These are phyloP conservation scores for Plasmodium knowlesi DNA, from an alignment of 169 alveolate species.

Conservation along the genomic window DNA sequence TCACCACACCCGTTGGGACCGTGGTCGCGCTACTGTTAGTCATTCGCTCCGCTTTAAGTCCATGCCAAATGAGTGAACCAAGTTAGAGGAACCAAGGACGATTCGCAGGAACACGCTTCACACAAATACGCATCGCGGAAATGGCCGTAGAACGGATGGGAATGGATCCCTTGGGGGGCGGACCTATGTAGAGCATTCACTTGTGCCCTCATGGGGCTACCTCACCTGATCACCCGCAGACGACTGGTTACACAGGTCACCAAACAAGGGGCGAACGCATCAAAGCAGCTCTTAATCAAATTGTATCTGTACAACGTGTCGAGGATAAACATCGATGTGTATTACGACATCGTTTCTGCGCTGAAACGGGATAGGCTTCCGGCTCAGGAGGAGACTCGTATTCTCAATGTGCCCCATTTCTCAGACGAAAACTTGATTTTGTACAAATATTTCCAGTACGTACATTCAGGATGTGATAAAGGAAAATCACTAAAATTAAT, in stretches of 20 bases:
- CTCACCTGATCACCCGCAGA: background rate
- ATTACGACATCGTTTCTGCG: conserved; percentile 12
- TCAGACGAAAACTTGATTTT: conserved; percentile 13
- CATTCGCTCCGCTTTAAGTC: background rate
- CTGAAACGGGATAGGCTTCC: background rate
- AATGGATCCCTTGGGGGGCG: background rate
- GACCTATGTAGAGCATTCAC: background rate
- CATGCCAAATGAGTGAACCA: background rate
- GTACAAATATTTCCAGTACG: conserved; percentile 63
- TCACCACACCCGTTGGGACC: background rate
- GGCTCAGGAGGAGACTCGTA: background rate
- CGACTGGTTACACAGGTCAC: background rate
- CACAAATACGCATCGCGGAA: background rate
- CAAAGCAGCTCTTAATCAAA: conserved; percentile 36
- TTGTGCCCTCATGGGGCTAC: conserved; percentile 6
- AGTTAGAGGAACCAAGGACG: background rate
- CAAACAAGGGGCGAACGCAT: background rate
- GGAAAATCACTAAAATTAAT: conserved; percentile 29
- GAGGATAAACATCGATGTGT: conserved; percentile 47
- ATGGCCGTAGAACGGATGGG: background rate
- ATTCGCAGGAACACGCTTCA: background rate
- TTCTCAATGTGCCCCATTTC: conserved; percentile 28
- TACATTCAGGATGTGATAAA: conserved; percentile 20
- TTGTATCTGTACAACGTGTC: conserved; percentile 45
- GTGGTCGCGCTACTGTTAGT: background rate